Base-by-base conservation (phyloP, 169 alveolate genomes). In the Plasmodium chabaudi region DNA sequence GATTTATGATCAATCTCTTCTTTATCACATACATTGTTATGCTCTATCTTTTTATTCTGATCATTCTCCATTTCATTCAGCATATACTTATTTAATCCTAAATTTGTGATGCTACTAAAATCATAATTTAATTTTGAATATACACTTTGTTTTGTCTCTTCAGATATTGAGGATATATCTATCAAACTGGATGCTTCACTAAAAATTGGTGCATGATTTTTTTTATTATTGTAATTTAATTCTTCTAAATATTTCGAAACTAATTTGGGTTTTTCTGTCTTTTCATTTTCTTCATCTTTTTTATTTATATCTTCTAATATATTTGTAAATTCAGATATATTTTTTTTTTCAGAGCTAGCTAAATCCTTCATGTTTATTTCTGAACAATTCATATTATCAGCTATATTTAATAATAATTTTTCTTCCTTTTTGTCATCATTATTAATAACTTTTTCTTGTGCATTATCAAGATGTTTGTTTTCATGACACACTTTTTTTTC, bases 211-310 rank as follows among this genome's bases (percentile, higher is more conserved):
- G 70, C 21, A 27, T 51, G 90, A 23, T 64, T 65, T 56, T 79
- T 79, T 57, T 56, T 79, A 27, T 79, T 79, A 27, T 71, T 68
- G 27, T 79, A 67, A 47, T 79, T 79, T 71, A 53, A n/a, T 39
- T 79, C 88, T 12, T 75, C 75, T 9, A 75, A 56, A 55, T 39
- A 63, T 75, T 75, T 75, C 17, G 61, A 61, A 75, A 64, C 34
- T 34, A 75, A 25, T 21, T 46, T 56, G 59, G 87, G 88, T 75
- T 71, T 75, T 42, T 53, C 42, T n/a, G 15, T 21, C 27, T 71
- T 39, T 6, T 55, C 55, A 13, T 23, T 23, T 19, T 15, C 46
- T 5, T 23, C 17, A n/a, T 12, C 15, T 0, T 71, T 71, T 34
- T n/a, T n/a, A 12, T 72, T 39, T 46, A 34, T 34, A 2, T 0